Percentiles rank a stretch among this genome's conserved stretches.
Evolutionary conservation across 163 green algal species (phyloP).

Genomic region (Scenedesmus sp.): DNA sequence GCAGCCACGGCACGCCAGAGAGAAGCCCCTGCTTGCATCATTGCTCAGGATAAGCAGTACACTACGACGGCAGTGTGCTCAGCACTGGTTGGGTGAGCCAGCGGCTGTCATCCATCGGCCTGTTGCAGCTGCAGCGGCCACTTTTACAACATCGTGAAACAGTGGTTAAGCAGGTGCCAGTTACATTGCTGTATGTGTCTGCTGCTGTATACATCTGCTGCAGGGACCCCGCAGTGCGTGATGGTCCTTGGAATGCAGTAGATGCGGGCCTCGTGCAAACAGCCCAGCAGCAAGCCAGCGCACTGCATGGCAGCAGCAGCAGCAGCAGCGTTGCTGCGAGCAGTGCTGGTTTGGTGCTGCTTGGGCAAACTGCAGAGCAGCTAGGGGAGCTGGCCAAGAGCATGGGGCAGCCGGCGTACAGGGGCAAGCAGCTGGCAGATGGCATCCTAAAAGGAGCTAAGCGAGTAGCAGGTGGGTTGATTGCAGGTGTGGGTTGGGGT

Average conservation of each 20-base stretch:
- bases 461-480: slow-evolving; percentile 3
- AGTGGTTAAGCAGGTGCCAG: not conserved
- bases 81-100: not conserved
- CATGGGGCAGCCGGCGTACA: slow-evolving; percentile 76
- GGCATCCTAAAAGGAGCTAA: slow-evolving; percentile 75
- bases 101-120: not conserved
- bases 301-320: not conserved
- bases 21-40: too few species aligned
- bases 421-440: slow-evolving; percentile 85
- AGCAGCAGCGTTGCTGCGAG: not conserved
- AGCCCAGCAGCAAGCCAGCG: slow-evolving; percentile 50
- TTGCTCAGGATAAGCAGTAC: too few species aligned
- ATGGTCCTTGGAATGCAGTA: slow-evolving; percentile 56
- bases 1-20: too few species aligned
- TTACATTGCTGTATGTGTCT: not conserved
- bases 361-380: slow-evolving; percentile 73
- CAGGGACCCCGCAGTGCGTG: slow-evolving; percentile 54
- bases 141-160: not conserved
- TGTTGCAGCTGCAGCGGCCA: not conserved
- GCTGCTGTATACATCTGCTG: slow-evolving; percentile 46
- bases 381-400: slow-evolving; percentile 72
- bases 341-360: slow-evolving; percentile 65
- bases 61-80: too few species aligned
- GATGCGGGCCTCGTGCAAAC: slow-evolving; percentile 51
- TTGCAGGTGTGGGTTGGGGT: not conserved